Conservation (phyloP, 2,329 filamentous ascomycete species). For the Penicillium sp. region DNA sequence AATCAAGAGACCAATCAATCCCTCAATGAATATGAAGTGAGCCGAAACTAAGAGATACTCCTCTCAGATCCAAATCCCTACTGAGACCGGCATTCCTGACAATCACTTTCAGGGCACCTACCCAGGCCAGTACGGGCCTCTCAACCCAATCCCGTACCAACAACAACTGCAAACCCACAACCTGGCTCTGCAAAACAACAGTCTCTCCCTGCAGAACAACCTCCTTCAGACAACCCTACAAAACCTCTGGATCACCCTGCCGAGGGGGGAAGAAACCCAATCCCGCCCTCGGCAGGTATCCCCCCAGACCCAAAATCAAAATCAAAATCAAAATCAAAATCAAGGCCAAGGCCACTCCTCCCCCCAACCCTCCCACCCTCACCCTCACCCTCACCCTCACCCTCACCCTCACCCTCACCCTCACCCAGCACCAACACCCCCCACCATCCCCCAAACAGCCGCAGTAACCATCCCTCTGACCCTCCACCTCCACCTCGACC, state of each 20-base stretch:
- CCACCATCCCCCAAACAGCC: neutral
- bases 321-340: neutral
- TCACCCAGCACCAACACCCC: neutral
- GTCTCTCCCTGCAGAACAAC: conserved; percentile 10
- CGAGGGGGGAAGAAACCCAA: neutral
- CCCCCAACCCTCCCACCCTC: neutral
- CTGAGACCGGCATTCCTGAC: conserved; percentile 5
- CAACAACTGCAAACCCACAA: conserved; percentile 4
- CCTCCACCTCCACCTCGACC: neutral
- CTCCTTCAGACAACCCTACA: conserved; percentile 8
- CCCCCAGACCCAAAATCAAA: neutral
- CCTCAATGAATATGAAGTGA: neutral
- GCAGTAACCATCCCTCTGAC: neutral
- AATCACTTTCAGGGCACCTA: conserved; percentile 4
- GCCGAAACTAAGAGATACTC: neutral
- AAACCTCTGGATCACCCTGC: neutral
- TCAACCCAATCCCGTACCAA: conserved; percentile 15
- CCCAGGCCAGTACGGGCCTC: conserved; percentile 8
- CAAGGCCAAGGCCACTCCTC: neutral
- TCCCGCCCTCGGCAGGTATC: neutral
- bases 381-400: neutral
- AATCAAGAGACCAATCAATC: neutral
- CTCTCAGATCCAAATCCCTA: conserved; percentile 17
- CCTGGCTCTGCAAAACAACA: conserved; percentile 7
- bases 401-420: neutral